Evolutionary conservation across 352 stramenopile species (phyloP), one percentile per base, ranked within the genome.

Genomic region (Blastocystis hominis): DNA sequence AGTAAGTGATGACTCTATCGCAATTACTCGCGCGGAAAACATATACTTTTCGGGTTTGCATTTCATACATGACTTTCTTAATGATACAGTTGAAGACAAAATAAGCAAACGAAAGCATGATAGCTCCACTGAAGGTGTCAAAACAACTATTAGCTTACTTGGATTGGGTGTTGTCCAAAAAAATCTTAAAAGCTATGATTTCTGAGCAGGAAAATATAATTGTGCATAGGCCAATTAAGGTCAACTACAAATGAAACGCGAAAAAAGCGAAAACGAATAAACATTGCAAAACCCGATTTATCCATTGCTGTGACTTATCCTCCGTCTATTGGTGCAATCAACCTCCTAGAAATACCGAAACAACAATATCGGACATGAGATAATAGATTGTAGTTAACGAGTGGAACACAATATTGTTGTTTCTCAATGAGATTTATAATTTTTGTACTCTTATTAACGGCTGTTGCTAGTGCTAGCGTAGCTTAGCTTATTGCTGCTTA

Each of bases 111-210:
- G 42, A 38, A 38, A 80, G 38, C 24, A 64, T 44, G 2, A 30
- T 9, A 47, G 70, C 70, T 40, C 70, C 70, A 34, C 70, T 80
- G 63, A 2, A 30, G 15, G 40, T 50, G 36, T 9, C 13, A n/a
- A 7, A 61, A 7, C 5, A 80, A 66, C 10, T 20, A 24, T 7
- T 50, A 30, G n/a, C 5, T 44, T 44, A 80, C 70, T 63, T n/a
- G 7, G 70, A n/a, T 62, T 34, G 5, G 3, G 70, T 80, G 15
- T n/a, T 34, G 40, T 80, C 70, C 10, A 80, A 46, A 62, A 63
- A 80, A 15, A 62, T 24, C 55, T 80, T 80, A 36, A 80, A 80
- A 46, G 38, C 40, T 7, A 80, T 24, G 40, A 80, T 80, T 54
- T 80, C 70, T 2, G 20, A 64, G 36, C 70, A 61, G 10, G 70